phyloP scores from a whole-genome alignment of 495 filamentous ascomycete genomes.

The Thozetella sp. region DNA sequence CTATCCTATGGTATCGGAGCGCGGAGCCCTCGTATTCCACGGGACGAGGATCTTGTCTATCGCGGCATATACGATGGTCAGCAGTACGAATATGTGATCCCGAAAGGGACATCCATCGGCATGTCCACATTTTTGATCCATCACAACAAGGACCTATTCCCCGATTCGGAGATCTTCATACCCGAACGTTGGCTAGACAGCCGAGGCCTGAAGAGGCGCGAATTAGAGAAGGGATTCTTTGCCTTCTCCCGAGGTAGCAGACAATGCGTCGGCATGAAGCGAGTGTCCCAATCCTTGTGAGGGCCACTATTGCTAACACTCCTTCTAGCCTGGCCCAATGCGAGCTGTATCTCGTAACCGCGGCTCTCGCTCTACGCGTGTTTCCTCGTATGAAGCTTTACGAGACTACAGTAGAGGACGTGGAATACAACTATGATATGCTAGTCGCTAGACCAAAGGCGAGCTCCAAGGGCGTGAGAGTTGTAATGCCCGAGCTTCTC shows the following conservation, averaged over 20 bases:
- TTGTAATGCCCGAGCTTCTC: too few relatives aligned
- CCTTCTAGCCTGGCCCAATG: conserved; percentile 28
- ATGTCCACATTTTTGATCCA: conserved; percentile 42
- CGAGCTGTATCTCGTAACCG: conserved; percentile 24
- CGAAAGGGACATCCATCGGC: conserved; percentile 34
- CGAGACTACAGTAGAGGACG: conserved; percentile 23
- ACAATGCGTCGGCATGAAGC: conserved; percentile 27
- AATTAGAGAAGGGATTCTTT: conserved; percentile 17
- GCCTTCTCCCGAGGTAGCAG: conserved; percentile 25
- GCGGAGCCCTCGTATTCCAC: conserved; percentile 19
- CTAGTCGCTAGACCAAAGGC: conserved; percentile 8
- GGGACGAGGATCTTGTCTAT: conserved; percentile 37
- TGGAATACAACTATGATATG: conserved; percentile 19
- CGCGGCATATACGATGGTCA: conserved; percentile 32
- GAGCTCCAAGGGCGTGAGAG: conserved; percentile 22
- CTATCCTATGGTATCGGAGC: conserved; percentile 37
- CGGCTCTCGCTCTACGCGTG: conserved; percentile 17
- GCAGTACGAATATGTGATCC: conserved; percentile 22
- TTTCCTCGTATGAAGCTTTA: conserved; percentile 24
- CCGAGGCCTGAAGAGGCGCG: neutral
- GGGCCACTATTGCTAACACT: neutral
- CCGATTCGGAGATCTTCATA: conserved; percentile 37
- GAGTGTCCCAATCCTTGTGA: conserved; percentile 1
- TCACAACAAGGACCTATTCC: conserved; percentile 43
- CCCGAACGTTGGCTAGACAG: conserved; percentile 47